Percentiles rank a stretch among this genome's conserved stretches.
These are phyloP conservation scores for Lepiota venenata DNA, from an alignment of 768 basidiomycete species.

Conservation along the genomic window DNA sequence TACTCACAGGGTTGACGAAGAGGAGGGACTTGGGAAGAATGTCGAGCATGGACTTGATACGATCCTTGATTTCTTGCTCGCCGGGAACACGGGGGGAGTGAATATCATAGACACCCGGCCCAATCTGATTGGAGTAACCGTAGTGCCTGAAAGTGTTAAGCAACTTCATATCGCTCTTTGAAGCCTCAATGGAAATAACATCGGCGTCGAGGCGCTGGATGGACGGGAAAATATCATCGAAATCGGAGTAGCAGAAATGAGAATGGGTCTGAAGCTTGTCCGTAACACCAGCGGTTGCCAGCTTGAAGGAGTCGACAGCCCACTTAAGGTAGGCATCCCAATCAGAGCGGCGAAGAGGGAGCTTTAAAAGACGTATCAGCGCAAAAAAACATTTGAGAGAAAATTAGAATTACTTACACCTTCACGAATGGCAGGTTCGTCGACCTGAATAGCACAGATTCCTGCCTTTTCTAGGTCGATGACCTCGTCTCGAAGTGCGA, in stretches of 20 bases:
- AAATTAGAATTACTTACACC: slow-evolving; percentile 54
- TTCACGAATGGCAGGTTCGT: slow-evolving; percentile 99
- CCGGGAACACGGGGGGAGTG: slow-evolving; percentile 98
- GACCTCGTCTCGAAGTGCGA: slow-evolving; percentile 98
- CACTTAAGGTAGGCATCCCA: slow-evolving; percentile 96
- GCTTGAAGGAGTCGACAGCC: slow-evolving; percentile 99
- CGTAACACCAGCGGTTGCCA: slow-evolving; percentile 92
- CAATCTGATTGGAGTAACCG: slow-evolving; percentile 96
- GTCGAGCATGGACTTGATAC: slow-evolving; percentile 78
- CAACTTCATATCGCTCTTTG: slow-evolving; percentile 98
- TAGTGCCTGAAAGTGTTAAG: slow-evolving; percentile 92
- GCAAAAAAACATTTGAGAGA: slow-evolving; percentile 4
- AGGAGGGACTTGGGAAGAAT: slow-evolving; percentile 80
- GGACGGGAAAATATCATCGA: slow-evolving; percentile 97
- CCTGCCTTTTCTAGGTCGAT: slow-evolving; percentile 95
- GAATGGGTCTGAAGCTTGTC: slow-evolving; percentile 96
- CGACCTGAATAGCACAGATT: slow-evolving; percentile 98
- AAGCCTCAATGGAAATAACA: slow-evolving; percentile 98
- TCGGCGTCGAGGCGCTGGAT: slow-evolving; percentile 97
- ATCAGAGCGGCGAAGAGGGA: slow-evolving; percentile 93
- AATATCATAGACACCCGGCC: slow-evolving; percentile 98
- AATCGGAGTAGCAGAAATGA: slow-evolving; percentile 99
- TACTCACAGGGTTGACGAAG: slow-evolving; percentile 82
- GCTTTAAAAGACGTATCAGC: slow-evolving; percentile 35
- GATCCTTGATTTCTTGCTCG: slow-evolving; percentile 91